Conservation (phyloP, 306 rosid genomes). For the Neltuma alba region DNA sequence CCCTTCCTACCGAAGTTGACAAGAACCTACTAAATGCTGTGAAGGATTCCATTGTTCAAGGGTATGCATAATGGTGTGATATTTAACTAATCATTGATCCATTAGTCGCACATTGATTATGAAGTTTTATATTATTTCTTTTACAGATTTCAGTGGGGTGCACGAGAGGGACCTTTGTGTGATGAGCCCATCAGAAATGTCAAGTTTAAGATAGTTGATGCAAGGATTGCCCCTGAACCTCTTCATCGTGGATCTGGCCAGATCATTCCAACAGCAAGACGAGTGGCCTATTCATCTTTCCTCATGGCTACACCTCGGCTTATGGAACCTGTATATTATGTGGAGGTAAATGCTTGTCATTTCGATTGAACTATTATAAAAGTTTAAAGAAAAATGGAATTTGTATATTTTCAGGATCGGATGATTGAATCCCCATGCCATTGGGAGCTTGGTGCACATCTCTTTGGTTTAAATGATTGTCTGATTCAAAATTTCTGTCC, state of each 20-base stretch:
- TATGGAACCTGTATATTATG: constrained; percentile 96
- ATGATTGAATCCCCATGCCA: not conserved
- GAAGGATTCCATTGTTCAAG: constrained; percentile 97
- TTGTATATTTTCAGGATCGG: not conserved
- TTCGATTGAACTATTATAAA: not conserved
- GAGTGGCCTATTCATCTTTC: constrained; percentile 58
- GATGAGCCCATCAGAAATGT: constrained; percentile 98
- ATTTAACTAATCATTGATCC: constrained; percentile 17
- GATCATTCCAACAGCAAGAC: constrained; percentile 4
- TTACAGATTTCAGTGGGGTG: constrained; percentile 97
- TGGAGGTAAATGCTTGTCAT: constrained; percentile 63
- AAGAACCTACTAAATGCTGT: constrained; percentile 82
- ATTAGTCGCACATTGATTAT: constrained; percentile 19
- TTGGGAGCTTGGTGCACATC: constrained; percentile 5
- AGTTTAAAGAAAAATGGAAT: not conserved
- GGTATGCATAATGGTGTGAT: constrained; percentile 55
- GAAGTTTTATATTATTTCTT: constrained; percentile 31
- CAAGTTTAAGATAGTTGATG: constrained; percentile 98
- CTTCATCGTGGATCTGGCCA: constrained; percentile 45
- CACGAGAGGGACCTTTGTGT: constrained; percentile 97
- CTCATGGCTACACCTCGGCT: constrained; percentile 98
- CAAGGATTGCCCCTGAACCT: constrained; percentile 91
- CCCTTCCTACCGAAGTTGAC: constrained; percentile 96
- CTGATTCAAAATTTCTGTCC: not conserved
- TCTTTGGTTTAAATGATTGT: not conserved